A percentile compares a stretch with the other conserved stretches of the same genome.
phyloP scores from a whole-genome alignment of 768 basidiomycete genomes.

The Peribolospora baueri region DNA sequence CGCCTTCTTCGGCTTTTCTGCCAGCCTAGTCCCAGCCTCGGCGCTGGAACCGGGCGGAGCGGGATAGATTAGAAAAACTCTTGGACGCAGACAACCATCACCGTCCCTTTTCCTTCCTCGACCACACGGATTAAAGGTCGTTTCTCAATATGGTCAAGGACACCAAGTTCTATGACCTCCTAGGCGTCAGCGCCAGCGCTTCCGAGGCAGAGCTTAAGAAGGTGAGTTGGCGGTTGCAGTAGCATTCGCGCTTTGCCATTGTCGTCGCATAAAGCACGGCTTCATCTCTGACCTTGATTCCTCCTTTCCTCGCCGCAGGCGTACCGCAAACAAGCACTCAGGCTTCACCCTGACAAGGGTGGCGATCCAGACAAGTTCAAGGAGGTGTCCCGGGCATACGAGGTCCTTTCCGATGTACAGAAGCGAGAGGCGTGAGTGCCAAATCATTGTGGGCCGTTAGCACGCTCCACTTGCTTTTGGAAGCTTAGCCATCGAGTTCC shows the following conservation, averaged over 20 bases:
- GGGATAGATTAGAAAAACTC: no score
- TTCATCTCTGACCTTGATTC: neutral
- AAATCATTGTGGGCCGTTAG: neutral
- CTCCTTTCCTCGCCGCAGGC: conserved; percentile 15
- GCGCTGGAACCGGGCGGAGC: no score
- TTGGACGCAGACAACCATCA: no score
- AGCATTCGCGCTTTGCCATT: neutral
- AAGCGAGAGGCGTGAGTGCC: conserved; percentile 32
- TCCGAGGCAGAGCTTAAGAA: conserved; percentile 75
- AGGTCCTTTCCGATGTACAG: conserved; percentile 69
- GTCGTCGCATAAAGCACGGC: neutral
- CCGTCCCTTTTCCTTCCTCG: no score
- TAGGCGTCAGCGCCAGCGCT: conserved; percentile 56
- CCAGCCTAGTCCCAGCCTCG: no score
- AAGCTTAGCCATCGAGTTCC: conserved; percentile 4
- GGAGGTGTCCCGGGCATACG: conserved; percentile 86
- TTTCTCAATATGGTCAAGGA: conserved; percentile 15
- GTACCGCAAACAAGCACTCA: neutral
- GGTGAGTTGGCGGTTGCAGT: conserved; percentile 15
- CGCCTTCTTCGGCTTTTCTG: no score
- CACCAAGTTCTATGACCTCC: conserved; percentile 38
- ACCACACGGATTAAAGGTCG: no score
- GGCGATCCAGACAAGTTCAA: conserved; percentile 95
- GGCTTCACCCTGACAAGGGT: conserved; percentile 46
- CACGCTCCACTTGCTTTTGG: neutral